Evolutionary conservation across 2,329 filamentous ascomycete species (phyloP).

Genomic region (Akanthomyces muscarius): DNA sequence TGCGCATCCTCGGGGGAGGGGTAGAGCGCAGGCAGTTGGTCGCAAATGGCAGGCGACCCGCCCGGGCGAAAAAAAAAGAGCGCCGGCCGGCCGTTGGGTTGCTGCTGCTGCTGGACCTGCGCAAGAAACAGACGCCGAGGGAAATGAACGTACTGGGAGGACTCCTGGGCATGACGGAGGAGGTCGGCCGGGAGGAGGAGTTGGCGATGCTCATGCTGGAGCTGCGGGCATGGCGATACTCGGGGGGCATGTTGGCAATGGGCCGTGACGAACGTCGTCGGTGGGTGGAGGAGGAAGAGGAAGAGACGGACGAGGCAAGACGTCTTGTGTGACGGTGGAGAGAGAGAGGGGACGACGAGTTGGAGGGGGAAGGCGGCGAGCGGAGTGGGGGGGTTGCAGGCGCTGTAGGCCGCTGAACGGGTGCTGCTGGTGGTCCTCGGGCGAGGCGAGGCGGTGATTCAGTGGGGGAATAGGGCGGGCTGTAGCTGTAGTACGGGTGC

Average conservation of each 20-base stretch:
- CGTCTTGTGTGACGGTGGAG: conserved; percentile 17
- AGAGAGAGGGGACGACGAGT: neutral
- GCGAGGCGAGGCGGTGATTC: too few relatives aligned
- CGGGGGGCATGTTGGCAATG: conserved; percentile 36
- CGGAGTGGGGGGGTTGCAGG: neutral
- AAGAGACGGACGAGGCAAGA: conserved; percentile 18
- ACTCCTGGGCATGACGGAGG: conserved; percentile 59
- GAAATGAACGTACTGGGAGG: conserved; percentile 52
- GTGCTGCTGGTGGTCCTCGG: too few relatives aligned
- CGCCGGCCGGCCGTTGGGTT: conserved; percentile 2
- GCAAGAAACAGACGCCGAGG: neutral
- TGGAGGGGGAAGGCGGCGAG: conserved; percentile 7
- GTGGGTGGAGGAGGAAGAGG: conserved; percentile 15
- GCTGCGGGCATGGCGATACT: conserved; percentile 54
- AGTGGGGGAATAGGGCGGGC: too few relatives aligned
- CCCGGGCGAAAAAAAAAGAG: conserved; percentile 11
- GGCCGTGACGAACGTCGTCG: conserved; percentile 17
- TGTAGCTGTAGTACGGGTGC: too few relatives aligned
- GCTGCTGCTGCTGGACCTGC: neutral
- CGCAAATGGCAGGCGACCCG: neutral
- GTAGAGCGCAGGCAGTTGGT: neutral
- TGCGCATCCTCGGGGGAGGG: conserved; percentile 20
- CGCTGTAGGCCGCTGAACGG: neutral
- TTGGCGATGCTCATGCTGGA: conserved; percentile 51
- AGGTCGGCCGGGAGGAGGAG: conserved; percentile 33